Percentiles rank a stretch among this genome's conserved stretches.
These are phyloP conservation scores for Pseudocercospora fuligena DNA, from an alignment of 2,329 filamentous ascomycete genomes.

Conservation along the genomic window DNA sequence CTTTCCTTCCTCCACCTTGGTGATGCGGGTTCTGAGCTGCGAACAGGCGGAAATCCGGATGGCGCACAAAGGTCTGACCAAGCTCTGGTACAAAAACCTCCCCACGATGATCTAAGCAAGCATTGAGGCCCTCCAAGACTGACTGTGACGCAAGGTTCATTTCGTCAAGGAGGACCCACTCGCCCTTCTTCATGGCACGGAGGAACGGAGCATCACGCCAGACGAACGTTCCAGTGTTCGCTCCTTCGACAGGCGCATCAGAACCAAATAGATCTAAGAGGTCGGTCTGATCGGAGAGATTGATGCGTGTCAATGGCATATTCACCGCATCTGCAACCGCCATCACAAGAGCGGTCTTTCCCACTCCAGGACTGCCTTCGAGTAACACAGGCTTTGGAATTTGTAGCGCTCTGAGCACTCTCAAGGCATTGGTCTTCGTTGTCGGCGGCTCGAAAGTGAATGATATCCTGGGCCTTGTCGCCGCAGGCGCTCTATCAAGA, in stretches of 20 bases:
- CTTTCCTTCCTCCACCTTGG: conserved; percentile 93
- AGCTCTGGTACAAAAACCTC: conserved; percentile 95
- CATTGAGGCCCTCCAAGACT: conserved; percentile 93
- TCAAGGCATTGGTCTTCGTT: conserved; percentile 86
- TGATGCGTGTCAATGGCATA: conserved; percentile 86
- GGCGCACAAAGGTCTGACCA: conserved; percentile 89
- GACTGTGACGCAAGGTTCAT: conserved; percentile 99
- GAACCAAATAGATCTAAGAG: conserved; percentile 97
- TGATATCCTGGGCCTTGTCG: conserved; percentile 50
- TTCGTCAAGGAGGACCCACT: conserved; percentile 96
- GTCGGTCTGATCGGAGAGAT: conserved; percentile 96
- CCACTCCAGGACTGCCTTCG: conserved; percentile 96
- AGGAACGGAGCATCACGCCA: conserved; percentile 97
- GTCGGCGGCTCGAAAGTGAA: conserved; percentile 90
- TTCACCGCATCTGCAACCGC: conserved; percentile 82
- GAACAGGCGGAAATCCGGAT: conserved; percentile 90
- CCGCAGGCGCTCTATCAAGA: conserved; percentile 49
- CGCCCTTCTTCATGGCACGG: conserved; percentile 92
- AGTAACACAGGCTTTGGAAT: conserved; percentile 89
- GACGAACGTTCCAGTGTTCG: conserved; percentile 84
- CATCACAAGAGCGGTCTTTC: conserved; percentile 91
- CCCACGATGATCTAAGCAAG: conserved; percentile 93
- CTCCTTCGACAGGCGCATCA: conserved; percentile 93
- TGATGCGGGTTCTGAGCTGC: conserved; percentile 98
- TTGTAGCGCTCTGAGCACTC: conserved; percentile 86